These are phyloP conservation scores for Blastobotrys buckinghamii DNA, from an alignment of 1,139 yeast genomes.

Conservation along the genomic window DNA sequence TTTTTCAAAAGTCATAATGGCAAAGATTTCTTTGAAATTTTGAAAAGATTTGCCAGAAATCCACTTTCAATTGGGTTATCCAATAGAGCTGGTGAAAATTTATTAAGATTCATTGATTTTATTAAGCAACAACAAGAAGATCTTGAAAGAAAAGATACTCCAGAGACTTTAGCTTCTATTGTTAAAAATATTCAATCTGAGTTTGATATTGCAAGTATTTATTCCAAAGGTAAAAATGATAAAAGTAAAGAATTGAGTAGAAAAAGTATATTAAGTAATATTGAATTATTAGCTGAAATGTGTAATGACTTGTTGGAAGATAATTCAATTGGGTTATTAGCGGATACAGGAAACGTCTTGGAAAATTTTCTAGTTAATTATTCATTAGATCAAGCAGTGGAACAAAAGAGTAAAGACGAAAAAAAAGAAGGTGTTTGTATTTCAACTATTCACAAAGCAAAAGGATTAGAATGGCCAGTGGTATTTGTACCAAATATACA, in stretches of 20 bases:
- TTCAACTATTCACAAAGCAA: conserved; percentile 86
- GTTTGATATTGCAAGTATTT: neutral
- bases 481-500: conserved; percentile 55
- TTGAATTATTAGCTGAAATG: neutral
- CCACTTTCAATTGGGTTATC: neutral
- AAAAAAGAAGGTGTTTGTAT: conserved; percentile 34
- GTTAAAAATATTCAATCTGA: neutral
- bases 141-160: neutral
- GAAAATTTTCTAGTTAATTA: conserved; percentile 54
- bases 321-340: neutral
- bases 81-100: neutral
- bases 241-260: neutral
- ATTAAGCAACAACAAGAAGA: neutral
- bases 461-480: conserved; percentile 93
- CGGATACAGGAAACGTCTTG: neutral
- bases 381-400: too few relatives aligned
- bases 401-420: conserved; percentile 14
- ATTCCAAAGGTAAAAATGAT: neutral
- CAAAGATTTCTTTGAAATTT: neutral
- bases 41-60: neutral
- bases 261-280: neutral
- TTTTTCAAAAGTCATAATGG: neutral
- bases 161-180: neutral
- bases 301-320: neutral
- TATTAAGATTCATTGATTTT: neutral